Evolutionary conservation across 441 rosid species (phyloP).

Genomic region (Populus tomentosa): DNA sequence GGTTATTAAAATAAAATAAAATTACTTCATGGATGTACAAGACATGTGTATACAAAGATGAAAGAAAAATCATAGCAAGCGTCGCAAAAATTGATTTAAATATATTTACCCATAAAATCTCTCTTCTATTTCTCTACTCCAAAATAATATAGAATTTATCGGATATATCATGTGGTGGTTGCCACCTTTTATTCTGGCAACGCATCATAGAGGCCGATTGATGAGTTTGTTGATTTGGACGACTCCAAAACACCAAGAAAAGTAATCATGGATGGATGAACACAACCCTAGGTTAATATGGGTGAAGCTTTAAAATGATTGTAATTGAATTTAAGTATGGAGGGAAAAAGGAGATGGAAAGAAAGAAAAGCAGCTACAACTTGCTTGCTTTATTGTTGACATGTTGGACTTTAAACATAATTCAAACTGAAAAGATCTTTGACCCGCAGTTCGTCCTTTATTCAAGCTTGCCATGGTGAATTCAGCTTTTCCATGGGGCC

Average conservation of each 20-base stretch:
- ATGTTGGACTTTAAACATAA: neutral
- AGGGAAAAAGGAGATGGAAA: slow-evolving; percentile 4
- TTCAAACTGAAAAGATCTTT: slow-evolving; percentile 26
- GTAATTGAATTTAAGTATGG: slow-evolving; percentile 10
- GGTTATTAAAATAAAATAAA: too few relatives aligned
- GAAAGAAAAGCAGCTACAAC: neutral
- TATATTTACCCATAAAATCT: too few relatives aligned
- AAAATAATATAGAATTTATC: too few relatives aligned
- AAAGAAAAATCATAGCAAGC: too few relatives aligned
- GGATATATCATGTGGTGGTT: too few relatives aligned
- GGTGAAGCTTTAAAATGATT: neutral
- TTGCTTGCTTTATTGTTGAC: neutral
- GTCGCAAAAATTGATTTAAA: too few relatives aligned
- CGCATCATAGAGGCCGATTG: too few relatives aligned
- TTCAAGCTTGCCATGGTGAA: neutral
- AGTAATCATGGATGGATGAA: neutral
- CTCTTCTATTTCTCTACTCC: too few relatives aligned
- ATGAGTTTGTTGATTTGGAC: neutral
- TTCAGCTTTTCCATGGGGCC: slow-evolving; percentile 3
- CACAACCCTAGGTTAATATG: too few relatives aligned
- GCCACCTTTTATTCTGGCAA: too few relatives aligned
- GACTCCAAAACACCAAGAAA: slow-evolving; percentile 9
- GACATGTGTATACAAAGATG: too few relatives aligned
- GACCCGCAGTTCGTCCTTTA: slow-evolving; percentile 20
- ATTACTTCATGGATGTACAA: too few relatives aligned